Conservation (phyloP, 768 basidiomycete species). For the Leccinum aurantiacum region DNA sequence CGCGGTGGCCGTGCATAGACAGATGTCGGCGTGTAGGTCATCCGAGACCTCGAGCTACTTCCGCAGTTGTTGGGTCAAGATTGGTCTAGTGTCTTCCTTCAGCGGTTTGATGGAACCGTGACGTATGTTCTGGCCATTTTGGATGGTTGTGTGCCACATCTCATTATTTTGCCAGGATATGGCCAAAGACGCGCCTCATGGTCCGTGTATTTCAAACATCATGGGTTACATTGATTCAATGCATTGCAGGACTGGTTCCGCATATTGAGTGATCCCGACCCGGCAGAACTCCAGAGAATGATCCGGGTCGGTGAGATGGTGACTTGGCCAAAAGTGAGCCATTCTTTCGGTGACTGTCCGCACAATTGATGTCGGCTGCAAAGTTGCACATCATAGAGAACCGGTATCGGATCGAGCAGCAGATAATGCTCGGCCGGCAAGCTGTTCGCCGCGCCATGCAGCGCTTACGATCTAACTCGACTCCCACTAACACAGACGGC, state of each 20-base stretch:
- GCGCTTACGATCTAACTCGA: slow-evolving; percentile 27
- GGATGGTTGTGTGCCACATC: slow-evolving; percentile 21
- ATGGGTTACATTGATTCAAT: background rate
- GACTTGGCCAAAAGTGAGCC: slow-evolving; percentile 91
- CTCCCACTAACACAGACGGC: slow-evolving; percentile 24
- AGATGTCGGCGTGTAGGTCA: slow-evolving; percentile 50
- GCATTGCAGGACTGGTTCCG: slow-evolving; percentile 71
- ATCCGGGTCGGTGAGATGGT: slow-evolving; percentile 83
- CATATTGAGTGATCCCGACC: slow-evolving; percentile 83
- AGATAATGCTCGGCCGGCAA: slow-evolving; percentile 78
- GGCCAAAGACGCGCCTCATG: slow-evolving; percentile 79
- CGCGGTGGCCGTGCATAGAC: background rate
- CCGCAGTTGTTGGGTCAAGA: slow-evolving; percentile 93
- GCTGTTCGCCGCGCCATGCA: slow-evolving; percentile 59
- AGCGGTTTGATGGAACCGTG: slow-evolving; percentile 85
- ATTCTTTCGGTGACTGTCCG: background rate
- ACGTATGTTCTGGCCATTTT: slow-evolving; percentile 56
- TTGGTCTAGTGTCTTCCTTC: slow-evolving; percentile 96
- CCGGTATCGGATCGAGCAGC: slow-evolving; percentile 78
- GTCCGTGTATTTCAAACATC: slow-evolving; percentile 37
- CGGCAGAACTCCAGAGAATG: slow-evolving; percentile 80
- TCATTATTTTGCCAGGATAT: slow-evolving; percentile 53
- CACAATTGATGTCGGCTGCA: slow-evolving; percentile 10
- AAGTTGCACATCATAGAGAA: slow-evolving; percentile 95
- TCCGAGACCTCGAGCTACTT: slow-evolving; percentile 92